Base-by-base conservation (phyloP, 208 protist genomes). In the Vickermania spadyakhi region DNA sequence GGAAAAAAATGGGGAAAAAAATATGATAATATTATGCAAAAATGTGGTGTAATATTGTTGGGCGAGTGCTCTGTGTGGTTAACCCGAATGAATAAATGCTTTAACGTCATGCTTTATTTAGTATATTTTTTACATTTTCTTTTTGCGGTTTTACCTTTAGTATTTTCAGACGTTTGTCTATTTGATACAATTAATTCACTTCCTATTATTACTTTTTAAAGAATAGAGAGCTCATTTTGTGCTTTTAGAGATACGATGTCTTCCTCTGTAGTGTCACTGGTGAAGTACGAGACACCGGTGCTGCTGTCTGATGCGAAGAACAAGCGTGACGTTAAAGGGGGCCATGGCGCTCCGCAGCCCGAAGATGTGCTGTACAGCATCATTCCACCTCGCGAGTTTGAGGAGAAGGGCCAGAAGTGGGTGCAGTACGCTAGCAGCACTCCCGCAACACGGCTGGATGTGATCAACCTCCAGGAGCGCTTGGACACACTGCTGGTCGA, bases 401-500 rank as follows among this genome's bases (percentile, higher is more conserved):
- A 96, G 60, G 76, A 87, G 53, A 72, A 77, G 5, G 85, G 84
- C 3, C 79, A 96, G 60, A 67, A 68, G 11, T 96, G 90, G 87
- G 71, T 94, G 36, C 90, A 96, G 69, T 94, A 86, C 63, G 81
- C 87, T 22, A 94, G 85, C 4, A 91, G 81, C 71, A 93, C 81
- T 0, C 87, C 90, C 0, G 90, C 90, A 14, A 96, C 90, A 11
- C 86, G 85, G 4, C 70, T 93, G 18, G 90, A 96, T 62, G 90
- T 94, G n/a, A 89, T 94, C 23, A 85, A 88, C 53, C 63, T 96
- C 28, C 95, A 99, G 74, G 95, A 99, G 69, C 74, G 83, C 30
- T 79, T 99, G 0, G 98, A 99, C 67, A 31, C 78, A 30, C 52
- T 89, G 21, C 77, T 99, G 14, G 78, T 95, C 64, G 79, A 98